Evolutionary conservation across 2,329 filamentous ascomycete genomes (phyloP).

Genomic region (Pseudocercospora fijiensis): DNA sequence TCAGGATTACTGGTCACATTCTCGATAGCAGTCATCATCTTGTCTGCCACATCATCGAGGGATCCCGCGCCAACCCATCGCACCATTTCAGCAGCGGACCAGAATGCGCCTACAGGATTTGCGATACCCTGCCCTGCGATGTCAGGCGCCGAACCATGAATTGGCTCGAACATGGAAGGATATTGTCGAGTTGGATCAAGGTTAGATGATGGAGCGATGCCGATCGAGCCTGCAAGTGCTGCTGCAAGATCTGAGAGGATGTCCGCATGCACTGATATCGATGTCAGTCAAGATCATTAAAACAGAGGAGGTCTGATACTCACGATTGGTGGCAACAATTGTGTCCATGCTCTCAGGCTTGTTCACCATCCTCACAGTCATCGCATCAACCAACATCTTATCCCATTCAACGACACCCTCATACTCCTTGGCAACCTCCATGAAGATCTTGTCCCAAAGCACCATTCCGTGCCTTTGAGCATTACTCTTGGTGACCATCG

Average conservation of each 20-base stretch:
- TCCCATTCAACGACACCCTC: conserved; percentile 46
- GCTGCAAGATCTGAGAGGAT: conserved; percentile 67
- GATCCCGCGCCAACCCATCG: conserved; percentile 56
- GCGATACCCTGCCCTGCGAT: conserved; percentile 63
- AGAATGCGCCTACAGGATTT: conserved; percentile 66
- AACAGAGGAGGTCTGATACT: conserved; percentile 29
- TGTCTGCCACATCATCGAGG: conserved; percentile 55
- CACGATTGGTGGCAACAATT: conserved; percentile 53
- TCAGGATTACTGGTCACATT: conserved; percentile 55
- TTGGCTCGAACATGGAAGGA: conserved; percentile 63
- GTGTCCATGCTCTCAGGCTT: conserved; percentile 48
- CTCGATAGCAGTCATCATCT: conserved; percentile 60
- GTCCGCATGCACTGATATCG: conserved; percentile 35
- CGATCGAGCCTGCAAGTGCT: conserved; percentile 67
- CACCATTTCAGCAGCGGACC: conserved; percentile 69
- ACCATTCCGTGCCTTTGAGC: conserved; percentile 53
- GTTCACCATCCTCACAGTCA: conserved; percentile 52
- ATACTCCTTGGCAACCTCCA: conserved; percentile 48
- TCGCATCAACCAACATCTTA: conserved; percentile 53
- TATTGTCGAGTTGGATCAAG: conserved; percentile 62
- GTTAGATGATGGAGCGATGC: conserved; percentile 70
- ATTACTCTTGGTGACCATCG: conserved; percentile 53
- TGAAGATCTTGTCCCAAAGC: conserved; percentile 50
- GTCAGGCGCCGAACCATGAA: conserved; percentile 51
- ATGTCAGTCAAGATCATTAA: conserved; percentile 9